A percentile compares a stretch with the other conserved stretches of the same genome.
Conservation (phyloP, 345 rosid species). For the Cardamine chenopodiifolia region DNA sequence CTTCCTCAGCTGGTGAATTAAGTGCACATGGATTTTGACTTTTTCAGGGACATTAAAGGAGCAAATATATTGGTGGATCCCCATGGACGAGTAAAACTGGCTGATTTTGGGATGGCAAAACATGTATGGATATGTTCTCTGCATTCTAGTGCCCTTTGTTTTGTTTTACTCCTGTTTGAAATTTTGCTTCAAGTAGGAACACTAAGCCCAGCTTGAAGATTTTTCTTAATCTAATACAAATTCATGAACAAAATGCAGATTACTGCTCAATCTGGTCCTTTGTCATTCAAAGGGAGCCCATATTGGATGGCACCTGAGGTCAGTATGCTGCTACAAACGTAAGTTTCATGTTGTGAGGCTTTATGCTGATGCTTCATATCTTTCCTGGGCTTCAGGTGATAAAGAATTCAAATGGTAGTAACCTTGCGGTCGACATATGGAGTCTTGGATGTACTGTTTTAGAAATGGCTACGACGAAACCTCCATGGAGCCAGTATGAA, state of each 20-base stretch:
- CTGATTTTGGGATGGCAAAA: slow-evolving; percentile 80
- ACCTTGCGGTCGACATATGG: slow-evolving; percentile 89
- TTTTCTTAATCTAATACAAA: slow-evolving; percentile 30
- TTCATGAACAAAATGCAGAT: slow-evolving; percentile 55
- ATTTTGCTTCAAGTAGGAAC: neutral
- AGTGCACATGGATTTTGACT: slow-evolving; percentile 6
- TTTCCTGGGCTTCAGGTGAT: slow-evolving; percentile 57
- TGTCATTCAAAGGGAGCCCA: slow-evolving; percentile 86
- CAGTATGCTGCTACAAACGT: slow-evolving; percentile 22
- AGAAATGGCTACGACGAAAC: slow-evolving; percentile 90
- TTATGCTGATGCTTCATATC: slow-evolving; percentile 14
- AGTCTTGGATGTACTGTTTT: slow-evolving; percentile 87
- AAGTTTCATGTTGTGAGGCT: slow-evolving; percentile 7
- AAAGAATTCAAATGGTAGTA: slow-evolving; percentile 67
- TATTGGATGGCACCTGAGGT: slow-evolving; percentile 98
- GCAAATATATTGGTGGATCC: slow-evolving; percentile 87
- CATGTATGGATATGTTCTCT: slow-evolving; percentile 50
- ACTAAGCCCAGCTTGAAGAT: slow-evolving; percentile 1
- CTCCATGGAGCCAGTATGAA: slow-evolving; percentile 88
- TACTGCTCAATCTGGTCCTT: slow-evolving; percentile 75
- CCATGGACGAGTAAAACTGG: slow-evolving; percentile 74
- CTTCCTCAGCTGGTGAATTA: neutral
- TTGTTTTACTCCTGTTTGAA: neutral
- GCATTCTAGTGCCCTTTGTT: neutral
- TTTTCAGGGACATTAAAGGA: slow-evolving; percentile 78